Percentiles rank a stretch among this genome's conserved stretches.
Conservation (phyloP, 2,329 filamentous ascomycete species). For the Monilinia polystroma region DNA sequence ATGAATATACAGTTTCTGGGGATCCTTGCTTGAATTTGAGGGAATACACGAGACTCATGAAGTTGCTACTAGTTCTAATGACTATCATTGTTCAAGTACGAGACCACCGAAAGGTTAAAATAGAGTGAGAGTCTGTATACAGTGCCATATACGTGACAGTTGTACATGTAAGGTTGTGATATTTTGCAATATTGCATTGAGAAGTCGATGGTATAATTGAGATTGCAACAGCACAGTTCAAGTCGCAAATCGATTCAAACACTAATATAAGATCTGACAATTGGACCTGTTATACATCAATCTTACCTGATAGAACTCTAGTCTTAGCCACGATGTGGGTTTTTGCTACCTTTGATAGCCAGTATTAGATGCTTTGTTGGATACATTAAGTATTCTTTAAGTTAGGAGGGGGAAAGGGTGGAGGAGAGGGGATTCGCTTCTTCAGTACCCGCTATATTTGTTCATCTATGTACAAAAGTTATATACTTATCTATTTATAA, state of each 20-base stretch:
- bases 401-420: no score
- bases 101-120: neutral
- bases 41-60: neutral
- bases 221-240: neutral
- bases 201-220: no score
- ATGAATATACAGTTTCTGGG: neutral
- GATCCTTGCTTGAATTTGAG: neutral
- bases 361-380: neutral
- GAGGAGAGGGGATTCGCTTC: neutral
- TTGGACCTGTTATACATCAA: neutral
- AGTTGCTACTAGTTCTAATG: neutral
- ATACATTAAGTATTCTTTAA: neutral
- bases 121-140: neutral
- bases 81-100: neutral
- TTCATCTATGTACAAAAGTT: neutral
- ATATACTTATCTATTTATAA: neutral
- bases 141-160: neutral
- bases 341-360: neutral
- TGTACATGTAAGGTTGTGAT: no score
- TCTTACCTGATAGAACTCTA: neutral
- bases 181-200: no score
- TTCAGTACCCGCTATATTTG: neutral
- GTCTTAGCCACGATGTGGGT: neutral
- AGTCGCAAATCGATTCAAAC: no score
- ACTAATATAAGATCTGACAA: neutral